These are phyloP conservation scores for Arthrobotrys conoides DNA, from an alignment of 2,329 filamentous ascomycete genomes.

Conservation along the genomic window DNA sequence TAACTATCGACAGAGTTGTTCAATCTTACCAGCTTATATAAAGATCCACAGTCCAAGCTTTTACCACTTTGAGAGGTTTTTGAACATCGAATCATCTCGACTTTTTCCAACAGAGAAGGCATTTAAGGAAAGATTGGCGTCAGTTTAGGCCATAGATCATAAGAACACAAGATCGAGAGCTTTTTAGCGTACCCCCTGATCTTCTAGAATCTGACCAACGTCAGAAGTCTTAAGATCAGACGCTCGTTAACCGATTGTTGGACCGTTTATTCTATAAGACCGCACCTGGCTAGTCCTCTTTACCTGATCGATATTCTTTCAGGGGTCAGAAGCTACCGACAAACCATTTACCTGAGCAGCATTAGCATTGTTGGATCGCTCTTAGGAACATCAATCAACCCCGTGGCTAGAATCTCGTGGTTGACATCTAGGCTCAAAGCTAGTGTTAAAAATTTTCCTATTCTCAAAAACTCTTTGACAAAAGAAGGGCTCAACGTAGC, in stretches of 20 bases:
- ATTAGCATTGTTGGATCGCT: conserved; percentile 16
- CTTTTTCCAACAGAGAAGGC: background rate
- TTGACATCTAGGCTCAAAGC: conserved; percentile 30
- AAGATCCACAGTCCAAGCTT: conserved; percentile 38
- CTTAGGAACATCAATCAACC: conserved; percentile 23
- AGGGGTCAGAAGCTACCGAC: conserved; percentile 23
- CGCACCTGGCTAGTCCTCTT: conserved; percentile 20
- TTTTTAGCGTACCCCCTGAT: conserved; percentile 12
- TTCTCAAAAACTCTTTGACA: conserved; percentile 2
- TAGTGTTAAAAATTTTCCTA: conserved; percentile 25
- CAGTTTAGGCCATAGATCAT: conserved; percentile 17
- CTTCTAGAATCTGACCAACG: conserved; percentile 39
- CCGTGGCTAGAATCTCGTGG: conserved; percentile 46
- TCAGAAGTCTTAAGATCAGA: conserved; percentile 16
- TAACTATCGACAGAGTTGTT: background rate
- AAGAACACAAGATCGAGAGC: conserved; percentile 14
- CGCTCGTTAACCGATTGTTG: conserved; percentile 4
- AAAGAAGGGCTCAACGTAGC: conserved; percentile 34
- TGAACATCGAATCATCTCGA: conserved; percentile 27
- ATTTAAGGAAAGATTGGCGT: conserved; percentile 6
- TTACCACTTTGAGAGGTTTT: conserved; percentile 43
- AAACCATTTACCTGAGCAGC: conserved; percentile 14
- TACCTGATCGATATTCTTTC: background rate
- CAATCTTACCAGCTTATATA: conserved; percentile 39
- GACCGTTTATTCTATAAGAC: conserved; percentile 1